Conservation (phyloP, 2,329 filamentous ascomycete genomes). For the Teratosphaeria nubilosa region DNA sequence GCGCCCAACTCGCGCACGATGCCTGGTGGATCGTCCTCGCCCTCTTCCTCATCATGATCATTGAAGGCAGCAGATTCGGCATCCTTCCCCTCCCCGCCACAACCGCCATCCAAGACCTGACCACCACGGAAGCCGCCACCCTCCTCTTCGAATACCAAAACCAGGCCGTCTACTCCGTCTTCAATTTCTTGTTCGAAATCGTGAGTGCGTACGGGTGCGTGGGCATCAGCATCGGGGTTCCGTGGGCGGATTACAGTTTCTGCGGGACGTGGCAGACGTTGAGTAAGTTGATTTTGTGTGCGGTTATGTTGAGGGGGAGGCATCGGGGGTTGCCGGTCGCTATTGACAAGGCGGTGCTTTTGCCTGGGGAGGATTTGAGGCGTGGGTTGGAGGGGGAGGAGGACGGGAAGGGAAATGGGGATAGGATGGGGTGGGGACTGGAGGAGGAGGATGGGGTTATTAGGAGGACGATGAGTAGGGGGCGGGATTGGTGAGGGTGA, state of each 20-base stretch:
- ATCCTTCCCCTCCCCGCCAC: not conserved
- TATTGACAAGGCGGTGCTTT: conserved; percentile 39
- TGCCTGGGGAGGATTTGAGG: conserved; percentile 24
- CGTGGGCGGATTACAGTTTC: conserved; percentile 36
- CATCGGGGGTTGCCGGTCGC: conserved; percentile 47
- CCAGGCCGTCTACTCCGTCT: conserved; percentile 30
- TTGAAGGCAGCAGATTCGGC: conserved; percentile 30
- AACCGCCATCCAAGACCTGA: not conserved
- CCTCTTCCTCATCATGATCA: conserved; percentile 37
- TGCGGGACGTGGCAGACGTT: conserved; percentile 39
- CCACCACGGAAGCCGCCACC: not conserved
- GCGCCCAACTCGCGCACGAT: conserved; percentile 38
- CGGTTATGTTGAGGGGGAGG: conserved; percentile 46
- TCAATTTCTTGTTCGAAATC: conserved; percentile 38
- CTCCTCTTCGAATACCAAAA: conserved; percentile 10
- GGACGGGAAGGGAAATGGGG: conserved; percentile 29
- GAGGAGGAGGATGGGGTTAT: conserved; percentile 9
- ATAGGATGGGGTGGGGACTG: not conserved
- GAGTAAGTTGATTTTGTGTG: conserved; percentile 46
- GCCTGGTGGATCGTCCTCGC: conserved; percentile 37
- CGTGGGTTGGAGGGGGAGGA: conserved; percentile 13
- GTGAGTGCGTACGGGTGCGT: conserved; percentile 34
- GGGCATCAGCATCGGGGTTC: conserved; percentile 38
- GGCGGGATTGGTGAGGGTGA: not conserved
- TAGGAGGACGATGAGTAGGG: conserved; percentile 8